These are phyloP conservation scores for Crassisporium funariophilum DNA, from an alignment of 768 basidiomycete genomes.

Conservation along the genomic window DNA sequence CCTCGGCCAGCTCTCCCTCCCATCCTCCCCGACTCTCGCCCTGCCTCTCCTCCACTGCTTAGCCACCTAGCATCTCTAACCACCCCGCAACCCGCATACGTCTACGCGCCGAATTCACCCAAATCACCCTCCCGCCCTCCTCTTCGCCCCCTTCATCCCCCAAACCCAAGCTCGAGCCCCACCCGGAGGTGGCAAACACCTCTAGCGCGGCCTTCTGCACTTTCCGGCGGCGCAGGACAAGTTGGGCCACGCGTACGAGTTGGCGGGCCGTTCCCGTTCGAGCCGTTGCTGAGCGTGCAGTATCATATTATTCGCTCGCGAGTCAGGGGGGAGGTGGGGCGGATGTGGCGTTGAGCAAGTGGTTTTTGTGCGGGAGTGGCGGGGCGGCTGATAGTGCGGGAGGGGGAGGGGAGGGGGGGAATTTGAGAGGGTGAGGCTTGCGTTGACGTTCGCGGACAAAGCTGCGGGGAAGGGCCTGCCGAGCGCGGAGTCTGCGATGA, in stretches of 20 bases:
- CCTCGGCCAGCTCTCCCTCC: constrained; percentile 80
- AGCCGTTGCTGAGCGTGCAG: constrained; percentile 86
- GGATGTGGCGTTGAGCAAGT: constrained; percentile 95
- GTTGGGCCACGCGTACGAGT: constrained; percentile 90
- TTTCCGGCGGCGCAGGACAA: constrained; percentile 92
- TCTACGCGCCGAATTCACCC: constrained; percentile 78
- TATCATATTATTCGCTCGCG: constrained; percentile 84
- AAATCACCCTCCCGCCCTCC: constrained; percentile 49
- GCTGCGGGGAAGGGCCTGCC: constrained; percentile 73
- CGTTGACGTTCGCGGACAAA: constrained; percentile 89
- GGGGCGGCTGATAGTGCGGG: constrained; percentile 19
- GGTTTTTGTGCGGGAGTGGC: constrained; percentile 89
- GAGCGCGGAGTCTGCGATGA: constrained; percentile 92
- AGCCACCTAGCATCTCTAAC: constrained; percentile 75
- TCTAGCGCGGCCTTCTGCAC: constrained; percentile 81
- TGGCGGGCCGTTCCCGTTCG: constrained; percentile 85
- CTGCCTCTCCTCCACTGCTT: constrained; percentile 77
- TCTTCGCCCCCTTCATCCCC: constrained; percentile 59
- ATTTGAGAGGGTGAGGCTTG: constrained; percentile 87
- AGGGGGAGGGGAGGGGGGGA: constrained; percentile 25
- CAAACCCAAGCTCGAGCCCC: constrained; percentile 44
- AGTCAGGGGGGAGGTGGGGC: constrained; percentile 89
- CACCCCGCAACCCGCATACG: constrained; percentile 87
- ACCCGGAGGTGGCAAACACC: constrained; percentile 69
- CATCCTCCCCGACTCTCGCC: constrained; percentile 53